A percentile compares a stretch with the other conserved stretches of the same genome.
These are phyloP conservation scores for Pseudocercospora cruenta DNA, from an alignment of 2,329 filamentous ascomycete genomes.

Conservation along the genomic window DNA sequence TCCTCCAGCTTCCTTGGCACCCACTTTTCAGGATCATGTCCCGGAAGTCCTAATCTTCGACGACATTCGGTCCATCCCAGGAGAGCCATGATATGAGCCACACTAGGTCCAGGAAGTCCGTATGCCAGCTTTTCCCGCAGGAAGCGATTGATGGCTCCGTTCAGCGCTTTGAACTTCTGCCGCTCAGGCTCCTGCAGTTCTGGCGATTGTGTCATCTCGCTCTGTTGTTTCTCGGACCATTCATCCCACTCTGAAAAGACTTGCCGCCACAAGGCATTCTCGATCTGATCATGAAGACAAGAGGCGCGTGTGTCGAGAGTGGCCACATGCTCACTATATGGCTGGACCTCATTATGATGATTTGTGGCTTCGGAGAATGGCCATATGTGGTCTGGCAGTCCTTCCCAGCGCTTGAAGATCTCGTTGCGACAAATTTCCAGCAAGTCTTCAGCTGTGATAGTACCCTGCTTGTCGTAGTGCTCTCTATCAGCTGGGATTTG, in stretches of 20 bases:
- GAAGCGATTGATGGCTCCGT: constrained; percentile 55
- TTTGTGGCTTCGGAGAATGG: background rate
- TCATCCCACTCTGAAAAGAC: background rate
- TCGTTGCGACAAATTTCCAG: background rate
- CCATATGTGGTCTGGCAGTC: background rate
- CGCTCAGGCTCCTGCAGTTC: constrained; percentile 14
- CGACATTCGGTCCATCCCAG: constrained; percentile 58
- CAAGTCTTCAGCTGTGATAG: constrained; percentile 4
- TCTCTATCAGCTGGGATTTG: constrained; percentile 19
- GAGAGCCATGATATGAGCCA: constrained; percentile 58
- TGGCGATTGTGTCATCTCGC: constrained; percentile 7
- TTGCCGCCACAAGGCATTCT: background rate
- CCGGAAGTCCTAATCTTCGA: constrained; percentile 35
- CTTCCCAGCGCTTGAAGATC: background rate
- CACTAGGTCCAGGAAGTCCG: constrained; percentile 57
- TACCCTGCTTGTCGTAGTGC: constrained; percentile 11
- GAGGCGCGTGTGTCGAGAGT: background rate
- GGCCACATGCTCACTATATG: background rate
- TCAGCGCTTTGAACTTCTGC: constrained; percentile 26
- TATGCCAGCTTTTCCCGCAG: constrained; percentile 61
- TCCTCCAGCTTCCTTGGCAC: background rate
- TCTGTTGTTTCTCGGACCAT: background rate
- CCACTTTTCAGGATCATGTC: background rate
- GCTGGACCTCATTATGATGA: background rate
- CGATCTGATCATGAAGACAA: background rate